Percentiles rank a stretch among this genome's conserved stretches.
These are phyloP conservation scores for Pythium chondricola DNA, from an alignment of 352 stramenopile species.

Conservation along the genomic window DNA sequence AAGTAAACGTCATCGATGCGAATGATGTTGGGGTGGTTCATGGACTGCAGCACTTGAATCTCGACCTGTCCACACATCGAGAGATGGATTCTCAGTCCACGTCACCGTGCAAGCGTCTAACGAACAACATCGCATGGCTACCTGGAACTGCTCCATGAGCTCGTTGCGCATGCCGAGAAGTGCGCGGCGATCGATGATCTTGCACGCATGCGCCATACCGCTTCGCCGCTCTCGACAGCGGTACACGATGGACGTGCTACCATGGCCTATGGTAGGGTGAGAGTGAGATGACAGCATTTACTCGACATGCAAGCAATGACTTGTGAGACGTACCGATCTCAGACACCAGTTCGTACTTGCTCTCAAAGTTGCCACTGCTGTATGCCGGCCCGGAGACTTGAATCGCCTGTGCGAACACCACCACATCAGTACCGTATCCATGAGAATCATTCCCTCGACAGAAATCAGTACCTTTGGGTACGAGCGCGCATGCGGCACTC, in stretches of 20 bases:
- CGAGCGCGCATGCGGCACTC: conserved; percentile 21
- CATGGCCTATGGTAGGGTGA: conserved; percentile 40
- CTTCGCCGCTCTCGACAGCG: conserved; percentile 63
- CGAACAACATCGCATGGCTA: conserved; percentile 16
- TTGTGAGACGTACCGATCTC: conserved; percentile 58
- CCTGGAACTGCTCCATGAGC: conserved; percentile 85
- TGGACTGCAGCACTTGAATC: conserved; percentile 86
- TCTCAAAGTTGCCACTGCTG: conserved; percentile 62
- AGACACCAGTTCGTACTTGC: conserved; percentile 78
- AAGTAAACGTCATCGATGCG: conserved; percentile 85
- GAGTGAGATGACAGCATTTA: neutral
- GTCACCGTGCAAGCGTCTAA: neutral
- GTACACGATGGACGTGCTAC: conserved; percentile 82
- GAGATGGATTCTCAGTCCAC: neutral
- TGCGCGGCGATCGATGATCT: conserved; percentile 82
- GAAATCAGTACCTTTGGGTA: conserved; percentile 15
- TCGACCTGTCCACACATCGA: conserved; percentile 41
- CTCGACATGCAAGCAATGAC: neutral
- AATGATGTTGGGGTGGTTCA: conserved; percentile 89
- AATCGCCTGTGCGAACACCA: conserved; percentile 40
- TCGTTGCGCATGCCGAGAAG: conserved; percentile 72
- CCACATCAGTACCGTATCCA: neutral
- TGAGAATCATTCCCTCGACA: too few relatives aligned
- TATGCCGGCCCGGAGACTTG: conserved; percentile 65
- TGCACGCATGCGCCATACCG: conserved; percentile 61